Evolutionary conservation across 148 eudicot species (phyloP).

Genomic region (Rhododendron simsii): DNA sequence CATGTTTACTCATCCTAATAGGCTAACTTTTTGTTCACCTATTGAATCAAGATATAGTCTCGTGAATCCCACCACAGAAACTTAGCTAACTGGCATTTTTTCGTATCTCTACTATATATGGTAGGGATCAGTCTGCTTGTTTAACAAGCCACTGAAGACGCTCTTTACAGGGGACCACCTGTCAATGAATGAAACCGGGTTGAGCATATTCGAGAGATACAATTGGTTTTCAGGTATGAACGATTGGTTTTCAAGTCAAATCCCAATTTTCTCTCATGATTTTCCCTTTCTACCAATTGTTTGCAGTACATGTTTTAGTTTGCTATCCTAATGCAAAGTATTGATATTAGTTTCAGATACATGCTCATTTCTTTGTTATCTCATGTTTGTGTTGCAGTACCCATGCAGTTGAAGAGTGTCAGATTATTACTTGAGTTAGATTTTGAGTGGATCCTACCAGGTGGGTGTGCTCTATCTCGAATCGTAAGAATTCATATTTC

Average conservation of each 20-base stretch:
- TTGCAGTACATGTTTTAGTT: neutral
- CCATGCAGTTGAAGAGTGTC: slow-evolving; percentile 37
- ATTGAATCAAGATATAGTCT: neutral
- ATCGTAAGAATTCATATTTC: neutral
- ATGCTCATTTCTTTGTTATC: neutral
- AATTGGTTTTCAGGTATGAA: slow-evolving; percentile 46
- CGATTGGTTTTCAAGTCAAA: neutral
- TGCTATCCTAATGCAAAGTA: neutral
- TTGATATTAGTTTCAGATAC: neutral
- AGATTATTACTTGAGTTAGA: slow-evolving; percentile 34
- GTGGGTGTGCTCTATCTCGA: slow-evolving; percentile 15
- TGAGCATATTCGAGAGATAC: slow-evolving; percentile 30
- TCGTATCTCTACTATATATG: neutral
- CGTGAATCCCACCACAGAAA: neutral
- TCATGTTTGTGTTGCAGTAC: slow-evolving; percentile 22
- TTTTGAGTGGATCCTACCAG: slow-evolving; percentile 55
- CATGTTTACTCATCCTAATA: neutral
- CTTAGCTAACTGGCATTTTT: neutral
- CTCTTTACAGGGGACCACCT: slow-evolving; percentile 54
- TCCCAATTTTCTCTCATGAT: neutral
- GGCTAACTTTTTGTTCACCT: neutral
- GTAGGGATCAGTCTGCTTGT: slow-evolving; percentile 55
- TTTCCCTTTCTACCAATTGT: neutral
- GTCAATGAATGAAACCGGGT: slow-evolving; percentile 18
- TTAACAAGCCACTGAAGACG: slow-evolving; percentile 42